Conservation (phyloP, 2,329 filamentous ascomycete species). For the Dryadomyces quercus-mongolicae region DNA sequence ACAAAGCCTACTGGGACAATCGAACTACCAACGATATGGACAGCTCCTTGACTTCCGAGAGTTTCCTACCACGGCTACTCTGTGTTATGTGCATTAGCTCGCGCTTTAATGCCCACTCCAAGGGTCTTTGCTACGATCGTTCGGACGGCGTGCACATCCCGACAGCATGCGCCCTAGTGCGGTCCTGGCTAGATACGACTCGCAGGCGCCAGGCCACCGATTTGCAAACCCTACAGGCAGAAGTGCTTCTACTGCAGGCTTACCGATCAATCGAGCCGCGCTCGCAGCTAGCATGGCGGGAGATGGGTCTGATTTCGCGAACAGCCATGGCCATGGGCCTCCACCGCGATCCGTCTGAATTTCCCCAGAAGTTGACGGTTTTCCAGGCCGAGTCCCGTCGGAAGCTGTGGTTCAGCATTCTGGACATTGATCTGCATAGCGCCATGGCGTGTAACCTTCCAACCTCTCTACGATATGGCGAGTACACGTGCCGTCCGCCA, state of each 20-base stretch:
- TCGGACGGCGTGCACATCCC: conserved; percentile 42
- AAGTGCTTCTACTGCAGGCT: conserved; percentile 40
- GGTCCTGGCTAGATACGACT: conserved; percentile 39
- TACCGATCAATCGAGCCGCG: conserved; percentile 35
- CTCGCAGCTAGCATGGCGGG: conserved; percentile 39
- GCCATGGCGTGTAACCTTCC: conserved; percentile 41
- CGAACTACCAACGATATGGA: conserved; percentile 28
- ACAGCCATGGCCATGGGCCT: conserved; percentile 49
- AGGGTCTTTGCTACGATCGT: conserved; percentile 38
- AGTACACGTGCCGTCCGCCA: conserved; percentile 40
- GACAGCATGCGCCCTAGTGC: conserved; percentile 42
- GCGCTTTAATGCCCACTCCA: conserved; percentile 37
- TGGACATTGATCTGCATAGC: conserved; percentile 44
- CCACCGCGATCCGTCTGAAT: conserved; percentile 44
- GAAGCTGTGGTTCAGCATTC: conserved; percentile 43
- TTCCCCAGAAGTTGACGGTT: conserved; percentile 29
- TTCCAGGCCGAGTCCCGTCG: conserved; percentile 41
- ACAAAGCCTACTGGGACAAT: conserved; percentile 37
- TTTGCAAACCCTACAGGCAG: conserved; percentile 39
- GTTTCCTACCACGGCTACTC: conserved; percentile 40
- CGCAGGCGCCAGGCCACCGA: conserved; percentile 40
- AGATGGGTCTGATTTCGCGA: conserved; percentile 41
- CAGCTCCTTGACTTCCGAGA: conserved; percentile 16
- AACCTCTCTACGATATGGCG: conserved; percentile 36
- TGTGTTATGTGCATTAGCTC: conserved; percentile 41